Percentiles rank a stretch among this genome's conserved stretches.
These are phyloP conservation scores for Heterobasidion annosum DNA, from an alignment of 1,284 basidiomycete genomes.

Conservation along the genomic window DNA sequence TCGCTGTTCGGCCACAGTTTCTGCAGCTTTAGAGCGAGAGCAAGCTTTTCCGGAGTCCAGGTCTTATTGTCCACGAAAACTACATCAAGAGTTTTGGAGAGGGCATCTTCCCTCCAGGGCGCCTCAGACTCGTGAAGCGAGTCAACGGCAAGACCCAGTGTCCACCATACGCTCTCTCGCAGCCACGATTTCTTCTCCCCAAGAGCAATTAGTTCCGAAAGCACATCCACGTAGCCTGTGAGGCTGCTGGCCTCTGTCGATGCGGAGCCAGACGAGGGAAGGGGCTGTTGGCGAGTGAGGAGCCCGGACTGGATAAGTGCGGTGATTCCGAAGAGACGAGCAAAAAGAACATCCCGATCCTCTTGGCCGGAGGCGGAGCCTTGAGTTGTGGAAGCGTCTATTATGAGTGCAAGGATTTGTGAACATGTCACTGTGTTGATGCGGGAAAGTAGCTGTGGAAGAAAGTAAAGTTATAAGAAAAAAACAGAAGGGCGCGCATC, in stretches of 20 bases:
- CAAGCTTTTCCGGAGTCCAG: constrained; percentile 88
- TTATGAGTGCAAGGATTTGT: constrained; percentile 67
- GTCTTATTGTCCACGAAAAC: constrained; percentile 45
- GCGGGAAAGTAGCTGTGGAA: constrained; percentile 65
- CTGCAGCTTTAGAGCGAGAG: constrained; percentile 69
- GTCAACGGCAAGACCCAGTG: constrained; percentile 58
- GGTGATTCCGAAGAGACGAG: constrained; percentile 85
- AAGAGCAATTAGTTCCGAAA: constrained; percentile 60
- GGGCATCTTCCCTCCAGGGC: constrained; percentile 66
- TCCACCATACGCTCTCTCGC: constrained; percentile 88
- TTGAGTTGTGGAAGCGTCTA: constrained; percentile 60
- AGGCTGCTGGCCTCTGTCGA: constrained; percentile 45
- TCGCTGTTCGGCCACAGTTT: constrained; percentile 45
- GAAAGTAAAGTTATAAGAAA: constrained; percentile 2
- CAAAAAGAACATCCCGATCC: constrained; percentile 88
- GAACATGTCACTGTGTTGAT: constrained; percentile 73
- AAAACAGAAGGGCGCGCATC: background rate
- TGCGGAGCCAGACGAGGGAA: constrained; percentile 44
- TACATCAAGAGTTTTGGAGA: constrained; percentile 39
- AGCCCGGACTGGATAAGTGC: constrained; percentile 77
- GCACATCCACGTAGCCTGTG: constrained; percentile 52
- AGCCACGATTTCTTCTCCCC: constrained; percentile 88
- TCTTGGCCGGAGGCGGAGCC: constrained; percentile 82
- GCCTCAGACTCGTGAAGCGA: constrained; percentile 40
- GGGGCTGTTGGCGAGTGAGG: constrained; percentile 50